Evolutionary conservation across 495 filamentous ascomycete genomes (phyloP), one percentile per base, ranked within the genome.

Genomic region (Penicillium chermesinum): DNA sequence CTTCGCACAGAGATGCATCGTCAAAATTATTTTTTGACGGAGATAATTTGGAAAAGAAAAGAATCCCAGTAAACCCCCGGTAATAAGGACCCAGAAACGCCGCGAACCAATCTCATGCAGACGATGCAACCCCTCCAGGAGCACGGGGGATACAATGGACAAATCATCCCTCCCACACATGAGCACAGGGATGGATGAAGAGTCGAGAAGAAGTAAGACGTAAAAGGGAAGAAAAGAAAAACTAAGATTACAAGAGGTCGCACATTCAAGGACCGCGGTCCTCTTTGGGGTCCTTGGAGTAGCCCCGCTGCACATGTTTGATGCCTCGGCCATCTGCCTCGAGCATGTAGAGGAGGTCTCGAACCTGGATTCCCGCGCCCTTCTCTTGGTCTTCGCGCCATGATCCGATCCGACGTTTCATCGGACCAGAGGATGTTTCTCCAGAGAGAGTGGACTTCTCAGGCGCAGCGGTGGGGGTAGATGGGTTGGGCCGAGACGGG

Each of bases 301-400:
- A 75, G 14, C 67, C 71, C 46, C 69, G 66, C 52, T 75, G 71
- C 16, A 75, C 57, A 55, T 75, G 71, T 19, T 67, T 65, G 14
- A 62, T 61, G 13, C 63, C 71, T 48, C 71, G 63, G 14, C 75
- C 67, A 55, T 79, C 75, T 13, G 65, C 58, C 51, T 79, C 76
- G 13, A 78, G 63, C 57, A 75, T 74, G 40, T 73, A 75, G 17
- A 79, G 46, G 9, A 79, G 56, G 53, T 79, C 76, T 30, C 76
- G 64, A 16, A 77, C 58, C 44, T 77, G 73, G 47, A 79, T 74
- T 0, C 71, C 65, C 15, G 59, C 45, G 4, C 75, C 75, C 41
- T 66, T 67, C 12, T 71, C 69, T 48, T 62, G 64, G 43, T 78
- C 75, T 54, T 79, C 76, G 15, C 73, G 65, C 66, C 73, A 76